phyloP scores from a whole-genome alignment of 345 rosid genomes.

The Bruguiera parviflora region DNA sequence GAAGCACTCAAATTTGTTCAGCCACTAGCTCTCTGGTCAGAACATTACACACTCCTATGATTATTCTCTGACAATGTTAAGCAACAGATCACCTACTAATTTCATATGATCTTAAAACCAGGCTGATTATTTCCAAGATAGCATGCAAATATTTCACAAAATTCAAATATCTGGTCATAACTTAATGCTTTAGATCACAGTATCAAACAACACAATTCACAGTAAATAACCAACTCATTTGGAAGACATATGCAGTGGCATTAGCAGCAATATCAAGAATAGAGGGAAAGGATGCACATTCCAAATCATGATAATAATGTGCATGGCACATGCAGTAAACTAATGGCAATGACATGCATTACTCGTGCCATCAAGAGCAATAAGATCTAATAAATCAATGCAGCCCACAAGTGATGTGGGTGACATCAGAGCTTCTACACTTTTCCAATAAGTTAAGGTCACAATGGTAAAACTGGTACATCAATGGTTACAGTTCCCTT shows the following conservation, averaged over 20 bases:
- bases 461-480: not conserved
- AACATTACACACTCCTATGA: not conserved
- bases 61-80: not conserved
- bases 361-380: not conserved
- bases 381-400: not conserved
- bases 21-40: not conserved
- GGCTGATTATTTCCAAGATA: not conserved
- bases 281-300: not conserved
- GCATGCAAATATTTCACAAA: not conserved
- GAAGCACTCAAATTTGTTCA: not conserved
- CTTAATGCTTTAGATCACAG: not conserved
- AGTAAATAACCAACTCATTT: not conserved
- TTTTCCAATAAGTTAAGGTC: conserved; percentile 2
- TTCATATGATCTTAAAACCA: not conserved
- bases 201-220: not conserved
- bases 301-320: not conserved
- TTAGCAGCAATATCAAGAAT: not conserved
- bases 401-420: not conserved
- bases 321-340: conserved; percentile 16
- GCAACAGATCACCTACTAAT: not conserved
- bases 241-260: not conserved
- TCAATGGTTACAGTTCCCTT: not conserved
- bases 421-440: not conserved
- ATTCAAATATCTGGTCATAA: not conserved
- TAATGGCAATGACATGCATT: not conserved